phyloP scores from a whole-genome alignment of 73 alveolate species.

The Effrenium voratum region DNA sequence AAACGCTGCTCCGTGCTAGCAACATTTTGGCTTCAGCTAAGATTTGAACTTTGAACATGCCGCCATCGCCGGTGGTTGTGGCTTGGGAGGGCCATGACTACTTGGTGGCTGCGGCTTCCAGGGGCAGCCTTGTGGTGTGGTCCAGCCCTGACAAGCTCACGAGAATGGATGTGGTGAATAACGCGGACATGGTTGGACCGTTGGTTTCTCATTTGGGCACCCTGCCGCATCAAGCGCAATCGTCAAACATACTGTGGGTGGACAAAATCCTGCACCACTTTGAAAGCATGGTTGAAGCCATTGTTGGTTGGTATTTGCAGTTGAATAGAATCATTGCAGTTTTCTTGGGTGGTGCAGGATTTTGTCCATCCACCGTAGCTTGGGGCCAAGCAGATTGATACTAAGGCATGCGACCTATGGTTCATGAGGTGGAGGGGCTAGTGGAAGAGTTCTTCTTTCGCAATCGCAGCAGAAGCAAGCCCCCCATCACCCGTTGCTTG shows the following conservation, averaged over 20 bases:
- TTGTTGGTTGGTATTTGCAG: too few relatives aligned
- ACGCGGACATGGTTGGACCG: conserved; percentile 6
- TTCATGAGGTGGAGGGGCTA: neutral
- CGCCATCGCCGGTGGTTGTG: neutral
- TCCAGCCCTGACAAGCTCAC: conserved; percentile 28
- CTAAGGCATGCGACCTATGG: conserved; percentile 27
- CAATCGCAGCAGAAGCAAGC: conserved; percentile 20
- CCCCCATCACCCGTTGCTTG: neutral
- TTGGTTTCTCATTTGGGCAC: neutral
- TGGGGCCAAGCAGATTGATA: too few relatives aligned
- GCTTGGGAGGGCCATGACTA: conserved; percentile 22
- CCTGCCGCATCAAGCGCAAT: too few relatives aligned
- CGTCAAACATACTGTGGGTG: too few relatives aligned
- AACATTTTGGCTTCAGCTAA: neutral
- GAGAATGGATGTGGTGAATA: neutral
- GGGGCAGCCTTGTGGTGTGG: neutral
- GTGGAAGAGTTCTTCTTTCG: conserved; percentile 53
- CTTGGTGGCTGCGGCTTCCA: neutral
- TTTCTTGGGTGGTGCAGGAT: too few relatives aligned
- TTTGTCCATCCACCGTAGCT: too few relatives aligned
- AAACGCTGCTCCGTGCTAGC: neutral
- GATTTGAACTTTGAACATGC: neutral
- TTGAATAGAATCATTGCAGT: too few relatives aligned
- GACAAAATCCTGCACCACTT: too few relatives aligned
- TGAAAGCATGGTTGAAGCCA: too few relatives aligned